Evolutionary conservation across 441 rosid species (phyloP).

Genomic region (Populus hybrid): DNA sequence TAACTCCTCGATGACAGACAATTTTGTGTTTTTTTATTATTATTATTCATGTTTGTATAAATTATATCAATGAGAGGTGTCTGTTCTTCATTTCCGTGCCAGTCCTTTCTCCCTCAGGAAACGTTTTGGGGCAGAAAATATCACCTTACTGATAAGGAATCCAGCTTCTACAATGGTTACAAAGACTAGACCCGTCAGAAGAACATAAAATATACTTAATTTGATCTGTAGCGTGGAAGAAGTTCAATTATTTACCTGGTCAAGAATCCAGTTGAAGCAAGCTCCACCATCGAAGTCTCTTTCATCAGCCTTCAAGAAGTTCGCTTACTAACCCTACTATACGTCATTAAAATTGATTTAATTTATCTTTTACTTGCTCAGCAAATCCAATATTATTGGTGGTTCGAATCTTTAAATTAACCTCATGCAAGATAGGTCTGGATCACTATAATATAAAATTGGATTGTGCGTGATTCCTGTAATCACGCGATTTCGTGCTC

Average conservation of each 20-base stretch:
- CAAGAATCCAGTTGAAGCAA: too few species aligned
- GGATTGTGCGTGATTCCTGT: neutral
- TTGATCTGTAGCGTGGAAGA: too few species aligned
- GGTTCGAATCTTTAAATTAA: too few species aligned
- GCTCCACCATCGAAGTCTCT: too few species aligned
- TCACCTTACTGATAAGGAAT: too few species aligned
- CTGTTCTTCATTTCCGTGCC: neutral
- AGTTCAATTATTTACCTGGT: too few species aligned
- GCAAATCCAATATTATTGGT: too few species aligned
- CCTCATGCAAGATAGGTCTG: neutral
- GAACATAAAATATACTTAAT: too few species aligned
- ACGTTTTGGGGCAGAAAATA: neutral
- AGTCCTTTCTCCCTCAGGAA: neutral
- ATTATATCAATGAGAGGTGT: neutral
- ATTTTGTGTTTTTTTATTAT: neutral
- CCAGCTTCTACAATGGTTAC: neutral
- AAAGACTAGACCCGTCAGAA: neutral
- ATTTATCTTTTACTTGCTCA: too few species aligned
- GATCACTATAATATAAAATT: neutral
- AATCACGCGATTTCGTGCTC: neutral
- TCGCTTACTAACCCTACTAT: too few species aligned
- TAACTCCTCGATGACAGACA: conserved; percentile 23
- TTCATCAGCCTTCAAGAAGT: too few species aligned
- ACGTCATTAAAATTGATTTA: too few species aligned
- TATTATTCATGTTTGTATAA: neutral